Evolutionary conservation across 2,329 filamentous ascomycete species (phyloP).

Genomic region (Xenosphaeropsis pyriputrescens): DNA sequence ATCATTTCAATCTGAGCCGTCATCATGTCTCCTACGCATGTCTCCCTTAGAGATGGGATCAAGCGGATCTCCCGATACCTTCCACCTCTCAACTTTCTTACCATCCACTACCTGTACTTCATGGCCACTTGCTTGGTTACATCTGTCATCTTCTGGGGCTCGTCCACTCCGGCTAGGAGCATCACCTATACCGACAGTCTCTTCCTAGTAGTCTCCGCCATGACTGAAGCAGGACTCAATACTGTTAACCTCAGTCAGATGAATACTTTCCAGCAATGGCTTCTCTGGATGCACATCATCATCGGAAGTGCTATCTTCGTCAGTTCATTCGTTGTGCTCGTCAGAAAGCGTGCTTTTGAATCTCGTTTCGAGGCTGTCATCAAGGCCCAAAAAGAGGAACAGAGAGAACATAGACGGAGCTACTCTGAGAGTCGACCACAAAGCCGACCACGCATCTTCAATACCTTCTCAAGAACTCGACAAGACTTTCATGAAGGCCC

Average conservation of each 20-base stretch:
- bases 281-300: slow-evolving; percentile 50
- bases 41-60: too few relatives aligned
- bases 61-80: slow-evolving; percentile 5
- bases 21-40: too few relatives aligned
- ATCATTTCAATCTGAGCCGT: too few relatives aligned
- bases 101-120: slow-evolving; percentile 55
- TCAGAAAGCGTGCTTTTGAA: slow-evolving; percentile 47
- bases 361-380: slow-evolving; percentile 39
- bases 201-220: slow-evolving; percentile 50
- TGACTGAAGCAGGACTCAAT: slow-evolving; percentile 54
- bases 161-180: slow-evolving; percentile 32
- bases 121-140: slow-evolving; percentile 35
- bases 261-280: slow-evolving; percentile 53
- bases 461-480: background rate
- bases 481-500: background rate
- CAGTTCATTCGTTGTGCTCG: slow-evolving; percentile 45
- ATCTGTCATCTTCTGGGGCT: slow-evolving; percentile 46
- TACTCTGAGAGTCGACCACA: background rate
- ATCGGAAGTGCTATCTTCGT: slow-evolving; percentile 54
- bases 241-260: slow-evolving; percentile 48
- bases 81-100: slow-evolving; percentile 43
- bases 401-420: slow-evolving; percentile 1
- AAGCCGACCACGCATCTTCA: background rate
- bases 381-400: slow-evolving; percentile 20
- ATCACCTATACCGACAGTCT: slow-evolving; percentile 49